These are phyloP conservation scores for Pseudocercospora cruenta DNA, from an alignment of 2,329 filamentous ascomycete genomes.

Conservation along the genomic window DNA sequence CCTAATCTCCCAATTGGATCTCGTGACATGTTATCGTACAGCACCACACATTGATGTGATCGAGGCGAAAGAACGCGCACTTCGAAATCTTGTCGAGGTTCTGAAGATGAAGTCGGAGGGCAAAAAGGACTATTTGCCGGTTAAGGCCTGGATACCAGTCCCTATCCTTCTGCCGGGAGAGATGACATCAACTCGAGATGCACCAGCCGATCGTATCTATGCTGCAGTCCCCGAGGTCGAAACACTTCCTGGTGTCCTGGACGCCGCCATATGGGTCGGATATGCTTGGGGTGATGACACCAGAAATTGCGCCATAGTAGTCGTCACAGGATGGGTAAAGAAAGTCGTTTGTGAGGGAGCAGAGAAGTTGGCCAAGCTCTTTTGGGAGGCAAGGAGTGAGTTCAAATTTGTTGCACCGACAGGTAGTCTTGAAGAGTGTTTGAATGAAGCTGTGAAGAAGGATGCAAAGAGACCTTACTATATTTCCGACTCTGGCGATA, in stretches of 20 bases:
- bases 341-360: conserved; percentile 17
- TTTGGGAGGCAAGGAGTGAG: conserved; percentile 26
- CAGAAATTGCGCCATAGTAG: conserved; percentile 26
- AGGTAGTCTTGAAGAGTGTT: conserved; percentile 25
- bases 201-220: conserved; percentile 26
- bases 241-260: conserved; percentile 19
- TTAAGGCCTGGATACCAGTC: conserved; percentile 29
- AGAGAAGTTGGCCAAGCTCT: conserved; percentile 23
- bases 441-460: conserved; percentile 17
- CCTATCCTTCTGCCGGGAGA: conserved; percentile 27
- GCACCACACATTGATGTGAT: conserved; percentile 27
- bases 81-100: conserved; percentile 22
- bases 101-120: background rate
- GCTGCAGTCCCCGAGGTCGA: conserved; percentile 23
- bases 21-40: conserved; percentile 27
- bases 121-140: conserved; percentile 9
- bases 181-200: conserved; percentile 27
- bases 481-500: conserved; percentile 32
- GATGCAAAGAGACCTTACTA: conserved; percentile 22
- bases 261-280: conserved; percentile 28
- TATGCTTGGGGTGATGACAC: conserved; percentile 31
- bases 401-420: conserved; percentile 29
- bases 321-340: conserved; percentile 27
- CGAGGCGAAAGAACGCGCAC: conserved; percentile 27
- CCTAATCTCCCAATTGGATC: conserved; percentile 22